phyloP scores from a whole-genome alignment of 108 stramenopile species.

The Cafeteria roenbergensis region DNA sequence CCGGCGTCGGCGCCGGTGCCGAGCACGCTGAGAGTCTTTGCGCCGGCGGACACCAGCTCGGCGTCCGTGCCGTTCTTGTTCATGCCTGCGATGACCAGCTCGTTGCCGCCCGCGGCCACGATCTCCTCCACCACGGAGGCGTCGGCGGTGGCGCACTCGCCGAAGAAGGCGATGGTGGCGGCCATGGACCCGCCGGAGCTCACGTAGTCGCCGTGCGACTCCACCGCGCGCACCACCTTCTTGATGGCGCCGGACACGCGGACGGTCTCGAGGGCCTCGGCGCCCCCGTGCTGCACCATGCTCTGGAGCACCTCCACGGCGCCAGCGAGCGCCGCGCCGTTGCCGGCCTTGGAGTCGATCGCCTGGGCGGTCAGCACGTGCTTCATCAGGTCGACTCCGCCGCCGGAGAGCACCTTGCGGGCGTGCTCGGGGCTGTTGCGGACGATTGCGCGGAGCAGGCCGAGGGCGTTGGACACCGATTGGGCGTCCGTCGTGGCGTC shows the following conservation, averaged over 20 bases:
- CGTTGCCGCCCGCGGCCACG: slow-evolving; percentile 7
- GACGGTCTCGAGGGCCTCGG: neutral
- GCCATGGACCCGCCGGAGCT: slow-evolving; percentile 13
- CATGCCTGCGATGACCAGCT: slow-evolving; percentile 19
- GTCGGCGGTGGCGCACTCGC: slow-evolving; percentile 1
- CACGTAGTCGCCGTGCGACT: slow-evolving; percentile 4
- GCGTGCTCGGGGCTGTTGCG: too few species aligned
- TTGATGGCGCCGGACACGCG: too few species aligned
- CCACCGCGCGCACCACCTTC: neutral
- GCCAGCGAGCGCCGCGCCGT: slow-evolving; percentile 4
- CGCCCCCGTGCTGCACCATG: too few species aligned
- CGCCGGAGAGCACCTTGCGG: slow-evolving; percentile 8
- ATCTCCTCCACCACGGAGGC: neutral
- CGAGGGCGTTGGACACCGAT: neutral
- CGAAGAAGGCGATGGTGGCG: slow-evolving; percentile 5
- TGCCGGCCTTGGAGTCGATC: neutral
- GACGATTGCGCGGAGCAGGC: too few species aligned
- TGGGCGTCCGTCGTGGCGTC: neutral
- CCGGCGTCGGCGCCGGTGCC: slow-evolving; percentile 3
- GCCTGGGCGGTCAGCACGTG: neutral
- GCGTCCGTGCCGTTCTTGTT: slow-evolving; percentile 9
- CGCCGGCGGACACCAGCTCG: slow-evolving; percentile 3
- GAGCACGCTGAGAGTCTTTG: slow-evolving; percentile 12
- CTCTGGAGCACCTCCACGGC: slow-evolving; percentile 9
- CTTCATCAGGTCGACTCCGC: slow-evolving; percentile 6